Conservation (phyloP, 257 asterid genomes). For the Orobanche coerulescens region DNA sequence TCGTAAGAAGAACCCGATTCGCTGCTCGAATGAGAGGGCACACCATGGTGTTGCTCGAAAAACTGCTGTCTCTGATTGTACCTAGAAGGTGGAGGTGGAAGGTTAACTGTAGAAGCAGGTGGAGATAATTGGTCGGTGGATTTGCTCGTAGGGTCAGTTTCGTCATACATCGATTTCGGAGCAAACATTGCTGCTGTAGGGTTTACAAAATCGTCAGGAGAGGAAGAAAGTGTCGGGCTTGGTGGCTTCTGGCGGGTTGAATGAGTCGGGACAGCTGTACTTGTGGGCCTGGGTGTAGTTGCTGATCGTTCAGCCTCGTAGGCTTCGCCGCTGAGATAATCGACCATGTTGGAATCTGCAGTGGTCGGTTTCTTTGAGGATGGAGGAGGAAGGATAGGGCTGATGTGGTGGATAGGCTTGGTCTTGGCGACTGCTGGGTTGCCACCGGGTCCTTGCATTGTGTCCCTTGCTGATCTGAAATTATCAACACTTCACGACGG, state of each 20-base stretch:
- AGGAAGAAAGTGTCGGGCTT: conserved; percentile 33
- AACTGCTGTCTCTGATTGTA: conserved; percentile 80
- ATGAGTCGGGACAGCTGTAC: conserved; percentile 34
- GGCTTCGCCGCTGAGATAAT: conserved; percentile 82
- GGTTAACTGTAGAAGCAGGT: conserved; percentile 38
- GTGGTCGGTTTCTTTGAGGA: conserved; percentile 43
- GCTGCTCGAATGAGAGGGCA: conserved; percentile 39
- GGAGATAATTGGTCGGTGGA: conserved; percentile 47
- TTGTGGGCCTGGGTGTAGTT: conserved; percentile 35
- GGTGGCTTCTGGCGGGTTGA: conserved; percentile 36
- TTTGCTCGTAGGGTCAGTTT: conserved; percentile 36
- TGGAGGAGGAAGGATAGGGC: conserved; percentile 72
- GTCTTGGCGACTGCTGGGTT: conserved; percentile 36
- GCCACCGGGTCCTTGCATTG: conserved; percentile 51
- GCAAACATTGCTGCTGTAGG: conserved; percentile 76
- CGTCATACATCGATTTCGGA: conserved; percentile 34
- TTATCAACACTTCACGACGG: no score
- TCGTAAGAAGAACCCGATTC: conserved; percentile 67
- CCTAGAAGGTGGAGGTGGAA: conserved; percentile 78
- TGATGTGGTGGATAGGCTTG: conserved; percentile 35
- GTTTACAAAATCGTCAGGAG: conserved; percentile 64
- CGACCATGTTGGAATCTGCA: conserved; percentile 45
- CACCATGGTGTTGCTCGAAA: conserved; percentile 51
- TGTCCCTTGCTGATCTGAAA: conserved; percentile 70
- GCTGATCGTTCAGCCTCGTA: conserved; percentile 49